Evolutionary conservation across 805 yeast species (phyloP).

Genomic region (Naumovozyma dairenensis): DNA sequence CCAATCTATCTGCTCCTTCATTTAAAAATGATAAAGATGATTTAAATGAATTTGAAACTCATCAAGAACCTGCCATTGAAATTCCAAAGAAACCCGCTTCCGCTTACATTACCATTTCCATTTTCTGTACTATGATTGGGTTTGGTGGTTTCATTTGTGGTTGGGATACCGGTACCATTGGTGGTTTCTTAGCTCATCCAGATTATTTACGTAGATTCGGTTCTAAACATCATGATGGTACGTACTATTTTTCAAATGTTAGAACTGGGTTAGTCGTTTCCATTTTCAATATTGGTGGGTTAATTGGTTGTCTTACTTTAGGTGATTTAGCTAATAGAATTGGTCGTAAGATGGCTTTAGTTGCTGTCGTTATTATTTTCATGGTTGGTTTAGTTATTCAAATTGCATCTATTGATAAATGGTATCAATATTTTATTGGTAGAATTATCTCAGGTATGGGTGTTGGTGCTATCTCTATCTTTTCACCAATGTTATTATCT

Average conservation of each 20-base stretch:
- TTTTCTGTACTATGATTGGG: slow-evolving; percentile 7
- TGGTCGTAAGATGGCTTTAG: slow-evolving; percentile 51
- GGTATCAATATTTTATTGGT: slow-evolving; percentile 59
- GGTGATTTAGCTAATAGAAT: slow-evolving; percentile 45
- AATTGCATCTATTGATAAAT: slow-evolving; percentile 39
- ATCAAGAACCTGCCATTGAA: too few relatives aligned
- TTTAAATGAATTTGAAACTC: too few relatives aligned
- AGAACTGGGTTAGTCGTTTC: slow-evolving; percentile 44
- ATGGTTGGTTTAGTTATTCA: slow-evolving; percentile 52
- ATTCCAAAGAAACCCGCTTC: neutral
- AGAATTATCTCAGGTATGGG: slow-evolving; percentile 66
- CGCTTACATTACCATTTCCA: neutral
- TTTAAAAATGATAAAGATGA: too few relatives aligned
- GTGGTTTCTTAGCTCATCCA: slow-evolving; percentile 35
- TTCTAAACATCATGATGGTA: slow-evolving; percentile 35
- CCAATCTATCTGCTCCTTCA: too few relatives aligned
- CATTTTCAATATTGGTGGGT: slow-evolving; percentile 59
- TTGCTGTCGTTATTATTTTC: slow-evolving; percentile 43
- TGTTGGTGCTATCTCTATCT: slow-evolving; percentile 66
- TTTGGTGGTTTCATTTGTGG: slow-evolving; percentile 40
- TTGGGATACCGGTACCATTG: slow-evolving; percentile 69
- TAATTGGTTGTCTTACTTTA: slow-evolving; percentile 51
- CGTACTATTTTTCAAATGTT: slow-evolving; percentile 33
- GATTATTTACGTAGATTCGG: slow-evolving; percentile 46
- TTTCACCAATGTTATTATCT: slow-evolving; percentile 62